Evolutionary conservation across 768 basidiomycete genomes (phyloP).

Genomic region (Boletellus sp.): DNA sequence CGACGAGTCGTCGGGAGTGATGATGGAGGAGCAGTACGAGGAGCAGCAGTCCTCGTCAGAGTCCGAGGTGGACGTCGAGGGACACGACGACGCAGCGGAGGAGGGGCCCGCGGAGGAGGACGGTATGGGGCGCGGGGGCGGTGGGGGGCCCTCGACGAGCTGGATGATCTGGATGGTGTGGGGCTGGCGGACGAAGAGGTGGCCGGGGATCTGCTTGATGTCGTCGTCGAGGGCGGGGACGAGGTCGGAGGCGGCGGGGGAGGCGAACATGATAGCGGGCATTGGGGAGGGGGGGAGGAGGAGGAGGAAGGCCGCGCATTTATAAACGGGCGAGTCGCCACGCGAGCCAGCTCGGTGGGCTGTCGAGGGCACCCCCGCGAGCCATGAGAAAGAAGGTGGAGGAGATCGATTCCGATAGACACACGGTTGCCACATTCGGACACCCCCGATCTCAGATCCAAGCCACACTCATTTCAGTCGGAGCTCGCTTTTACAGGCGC

Average conservation of each 20-base stretch:
- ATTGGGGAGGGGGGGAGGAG: conserved; percentile 18
- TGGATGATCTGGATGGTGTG: conserved; percentile 65
- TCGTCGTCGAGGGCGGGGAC: conserved; percentile 26
- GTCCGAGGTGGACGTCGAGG: conserved; percentile 34
- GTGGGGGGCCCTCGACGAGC: conserved; percentile 58
- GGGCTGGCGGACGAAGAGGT: conserved; percentile 47
- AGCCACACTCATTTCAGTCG: not conserved
- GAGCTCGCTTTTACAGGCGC: conserved; percentile 2
- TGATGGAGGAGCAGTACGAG: conserved; percentile 72
- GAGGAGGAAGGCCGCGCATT: conserved; percentile 15
- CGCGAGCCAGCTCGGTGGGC: too few relatives aligned
- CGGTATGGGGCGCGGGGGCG: conserved; percentile 48
- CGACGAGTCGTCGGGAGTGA: conserved; percentile 38
- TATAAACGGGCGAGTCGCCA: conserved; percentile 24
- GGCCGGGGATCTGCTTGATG: conserved; percentile 34
- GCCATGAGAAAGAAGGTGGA: conserved; percentile 18
- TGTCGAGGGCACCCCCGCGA: not conserved
- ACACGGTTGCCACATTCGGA: conserved; percentile 14
- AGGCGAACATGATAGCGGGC: conserved; percentile 26
- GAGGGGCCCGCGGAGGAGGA: conserved; percentile 29
- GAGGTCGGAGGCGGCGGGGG: conserved; percentile 20
- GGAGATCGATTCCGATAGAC: conserved; percentile 19
- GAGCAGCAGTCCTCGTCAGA: conserved; percentile 50
- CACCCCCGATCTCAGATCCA: conserved; percentile 23
- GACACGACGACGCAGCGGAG: conserved; percentile 38